Evolutionary conservation across 2,329 filamentous ascomycete species (phyloP).

Genomic region (Aspergillus texensis): DNA sequence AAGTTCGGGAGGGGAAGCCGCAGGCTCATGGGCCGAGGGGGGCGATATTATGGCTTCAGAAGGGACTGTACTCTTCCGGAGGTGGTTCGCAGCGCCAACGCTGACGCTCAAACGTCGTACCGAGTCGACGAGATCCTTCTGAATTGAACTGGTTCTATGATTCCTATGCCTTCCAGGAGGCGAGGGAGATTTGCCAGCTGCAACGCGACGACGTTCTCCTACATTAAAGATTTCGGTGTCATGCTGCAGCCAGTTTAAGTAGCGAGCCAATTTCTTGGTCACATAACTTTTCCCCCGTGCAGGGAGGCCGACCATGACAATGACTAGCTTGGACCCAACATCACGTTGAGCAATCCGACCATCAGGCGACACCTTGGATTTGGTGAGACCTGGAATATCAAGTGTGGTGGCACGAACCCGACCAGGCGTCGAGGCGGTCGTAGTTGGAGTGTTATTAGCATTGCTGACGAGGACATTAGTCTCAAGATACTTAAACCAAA

Average conservation of each 20-base stretch:
- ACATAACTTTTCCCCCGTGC: constrained; percentile 98
- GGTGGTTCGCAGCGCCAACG: constrained; percentile 31
- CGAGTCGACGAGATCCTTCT: constrained; percentile 47
- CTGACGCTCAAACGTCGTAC: constrained; percentile 48
- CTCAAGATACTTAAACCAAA: neutral
- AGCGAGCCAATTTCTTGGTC: constrained; percentile 95
- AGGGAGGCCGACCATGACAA: constrained; percentile 96
- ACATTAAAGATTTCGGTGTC: constrained; percentile 97
- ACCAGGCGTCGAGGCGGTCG: constrained; percentile 65
- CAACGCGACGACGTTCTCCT: constrained; percentile 82
- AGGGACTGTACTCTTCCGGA: neutral
- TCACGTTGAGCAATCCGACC: constrained; percentile 91
- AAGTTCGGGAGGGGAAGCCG: constrained; percentile 26
- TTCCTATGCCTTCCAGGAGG: constrained; percentile 22
- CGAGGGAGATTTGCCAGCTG: constrained; percentile 57
- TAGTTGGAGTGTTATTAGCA: constrained; percentile 25
- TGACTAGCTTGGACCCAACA: constrained; percentile 93
- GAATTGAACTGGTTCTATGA: constrained; percentile 34
- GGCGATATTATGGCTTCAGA: constrained; percentile 27
- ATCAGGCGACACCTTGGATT: constrained; percentile 92
- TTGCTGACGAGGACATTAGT: constrained; percentile 6
- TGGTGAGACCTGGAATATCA: constrained; percentile 94
- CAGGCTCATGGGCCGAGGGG: constrained; percentile 20
- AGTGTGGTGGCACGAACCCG: constrained; percentile 87
- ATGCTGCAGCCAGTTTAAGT: constrained; percentile 96